phyloP scores from a whole-genome alignment of 768 basidiomycete genomes.

The Tulasnella sp. region DNA sequence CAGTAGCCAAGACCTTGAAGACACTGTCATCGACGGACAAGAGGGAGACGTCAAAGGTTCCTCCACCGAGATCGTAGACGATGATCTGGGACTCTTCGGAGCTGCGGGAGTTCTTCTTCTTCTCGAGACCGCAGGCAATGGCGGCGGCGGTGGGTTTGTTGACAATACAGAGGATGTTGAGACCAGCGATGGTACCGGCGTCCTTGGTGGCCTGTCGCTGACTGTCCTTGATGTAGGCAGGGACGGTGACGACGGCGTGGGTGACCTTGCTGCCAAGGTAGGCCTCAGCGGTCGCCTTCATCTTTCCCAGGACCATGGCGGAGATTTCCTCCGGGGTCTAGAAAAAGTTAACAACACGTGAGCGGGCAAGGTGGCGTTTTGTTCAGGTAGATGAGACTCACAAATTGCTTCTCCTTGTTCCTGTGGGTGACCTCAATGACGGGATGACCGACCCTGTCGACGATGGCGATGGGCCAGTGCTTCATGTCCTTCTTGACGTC shows the following conservation, averaged over 20 bases:
- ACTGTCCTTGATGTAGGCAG: conserved; percentile 63
- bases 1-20: conserved; percentile 28
- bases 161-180: too few species aligned
- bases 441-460: conserved; percentile 69
- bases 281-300: conserved; percentile 99
- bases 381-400: conserved; percentile 37
- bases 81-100: too few species aligned
- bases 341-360: too few species aligned
- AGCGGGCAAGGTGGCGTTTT: too few species aligned
- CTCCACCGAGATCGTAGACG: too few species aligned
- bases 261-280: conserved; percentile 94
- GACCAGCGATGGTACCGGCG: too few species aligned
- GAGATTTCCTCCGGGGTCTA: conserved; percentile 88
- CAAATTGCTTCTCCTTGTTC: conserved; percentile 69
- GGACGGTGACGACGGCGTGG: conserved; percentile 96
- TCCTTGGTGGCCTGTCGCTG: too few species aligned
- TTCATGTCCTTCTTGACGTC: conserved; percentile 74
- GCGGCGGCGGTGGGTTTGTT: too few species aligned
- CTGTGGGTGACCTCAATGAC: conserved; percentile 65
- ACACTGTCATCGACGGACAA: conserved; percentile 34
- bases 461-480: conserved; percentile 82
- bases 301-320: conserved; percentile 91
- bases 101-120: too few species aligned
- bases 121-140: too few species aligned
- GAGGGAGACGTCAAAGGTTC: conserved; percentile 33